Evolutionary conservation across 306 rosid genomes (phyloP), one percentile per base, ranked within the genome.

Genomic region (Quercus ilex): DNA sequence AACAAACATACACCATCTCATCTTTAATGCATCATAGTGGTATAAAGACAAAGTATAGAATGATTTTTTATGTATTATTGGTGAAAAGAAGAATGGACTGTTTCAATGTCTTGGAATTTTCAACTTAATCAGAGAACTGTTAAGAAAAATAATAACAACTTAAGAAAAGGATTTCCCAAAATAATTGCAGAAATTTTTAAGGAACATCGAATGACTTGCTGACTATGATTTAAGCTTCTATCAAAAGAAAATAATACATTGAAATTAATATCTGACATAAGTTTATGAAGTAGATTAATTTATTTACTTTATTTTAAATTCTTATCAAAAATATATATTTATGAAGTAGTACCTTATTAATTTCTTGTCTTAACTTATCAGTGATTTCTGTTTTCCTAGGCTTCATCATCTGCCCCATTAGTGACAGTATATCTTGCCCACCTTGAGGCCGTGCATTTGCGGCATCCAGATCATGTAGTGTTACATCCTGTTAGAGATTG

Each of bases 371-470:
- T 88, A 94, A 82, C 87, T 94, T 94, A 83, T 91, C 98, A 33
- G 98, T 94, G 83, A 90, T 92, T 89, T 93, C 98, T 19, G 96
- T 93, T 87, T 95, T 95, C 85, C 96, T 86, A 58, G 99, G 98
- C 81, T 95, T 95, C 98, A 93, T 93, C 99, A 95, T 95, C 89
- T 95, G 99, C 75, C 99, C 98, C 99, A 95, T 93, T 56, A 95
- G 83, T 77, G 99, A 93, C 57, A 95, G 82, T 83, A 95, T 91
- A 85, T 95, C 99, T 77, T 95, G 99, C 57, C 99, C 99, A 60
- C 98, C 99, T 83, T 93, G 99, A 68, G 97, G 98, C 59, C 98
- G 89, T 46, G 98, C 96, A 74, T 94, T 92, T 43, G 97, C 94
- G 83, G 92, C 96, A 82, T 94, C 97, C 28, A 90, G 90, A 86